phyloP scores from a whole-genome alignment of 140 eudicot species.

The Senecio squalidus region DNA sequence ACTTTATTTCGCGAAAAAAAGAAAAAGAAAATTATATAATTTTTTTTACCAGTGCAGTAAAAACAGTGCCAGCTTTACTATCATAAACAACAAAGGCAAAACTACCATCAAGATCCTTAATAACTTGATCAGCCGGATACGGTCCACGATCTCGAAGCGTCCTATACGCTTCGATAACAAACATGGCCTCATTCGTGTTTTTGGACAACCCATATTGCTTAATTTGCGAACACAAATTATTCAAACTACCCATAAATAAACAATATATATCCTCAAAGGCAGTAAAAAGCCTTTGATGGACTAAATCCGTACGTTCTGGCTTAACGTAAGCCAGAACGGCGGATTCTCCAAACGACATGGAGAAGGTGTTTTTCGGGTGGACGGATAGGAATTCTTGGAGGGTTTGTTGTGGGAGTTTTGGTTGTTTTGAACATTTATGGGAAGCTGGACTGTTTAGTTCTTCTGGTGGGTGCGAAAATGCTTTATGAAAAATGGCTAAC shows the following conservation, averaged over 20 bases:
- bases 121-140: slow-evolving; percentile 88
- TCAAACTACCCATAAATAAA: slow-evolving; percentile 75
- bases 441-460: slow-evolving; percentile 82
- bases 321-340: slow-evolving; percentile 80
- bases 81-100: slow-evolving; percentile 91
- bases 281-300: slow-evolving; percentile 55
- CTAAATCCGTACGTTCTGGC: slow-evolving; percentile 20
- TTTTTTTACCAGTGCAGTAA: slow-evolving; percentile 73
- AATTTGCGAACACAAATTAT: slow-evolving; percentile 66
- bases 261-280: slow-evolving; percentile 79
- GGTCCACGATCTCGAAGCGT: slow-evolving; percentile 92
- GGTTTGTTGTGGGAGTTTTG: slow-evolving; percentile 70
- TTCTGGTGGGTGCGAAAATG: slow-evolving; percentile 91
- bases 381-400: slow-evolving; percentile 47
- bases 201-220: slow-evolving; percentile 81
- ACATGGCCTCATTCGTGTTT: slow-evolving; percentile 77
- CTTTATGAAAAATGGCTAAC: slow-evolving; percentile 91
- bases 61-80: slow-evolving; percentile 81
- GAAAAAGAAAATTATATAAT: no score
- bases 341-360: slow-evolving; percentile 66
- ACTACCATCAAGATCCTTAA: slow-evolving; percentile 90
- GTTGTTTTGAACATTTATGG: slow-evolving; percentile 21
- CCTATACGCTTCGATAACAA: slow-evolving; percentile 82
- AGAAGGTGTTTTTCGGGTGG: slow-evolving; percentile 61
- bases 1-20: no score